Evolutionary conservation across 2,329 filamentous ascomycete genomes (phyloP).

Genomic region (Mycocentrospora acerina): DNA sequence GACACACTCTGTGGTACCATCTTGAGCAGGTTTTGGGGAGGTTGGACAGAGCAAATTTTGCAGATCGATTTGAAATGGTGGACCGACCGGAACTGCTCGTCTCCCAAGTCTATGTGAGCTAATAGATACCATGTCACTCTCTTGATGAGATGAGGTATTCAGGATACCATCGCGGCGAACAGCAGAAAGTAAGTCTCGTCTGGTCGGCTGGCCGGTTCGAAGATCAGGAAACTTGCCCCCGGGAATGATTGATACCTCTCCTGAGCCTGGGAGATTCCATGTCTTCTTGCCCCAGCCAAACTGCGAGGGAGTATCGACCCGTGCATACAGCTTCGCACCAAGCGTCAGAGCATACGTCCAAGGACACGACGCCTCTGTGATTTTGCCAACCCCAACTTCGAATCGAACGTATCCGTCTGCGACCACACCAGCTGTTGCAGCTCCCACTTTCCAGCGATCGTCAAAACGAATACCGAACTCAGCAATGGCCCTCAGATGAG

Average conservation of each 20-base stretch:
- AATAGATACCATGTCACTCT: too few relatives aligned
- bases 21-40: too few relatives aligned
- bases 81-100: background rate
- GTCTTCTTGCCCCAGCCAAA: slow-evolving; percentile 3
- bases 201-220: slow-evolving; percentile 3
- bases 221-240: slow-evolving; percentile 6
- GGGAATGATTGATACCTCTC: slow-evolving; percentile 3
- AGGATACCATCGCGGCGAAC: background rate
- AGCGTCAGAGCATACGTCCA: slow-evolving; percentile 4
- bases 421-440: slow-evolving; percentile 3
- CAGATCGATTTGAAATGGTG: background rate
- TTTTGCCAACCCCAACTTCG: slow-evolving; percentile 2
- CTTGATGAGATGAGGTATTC: background rate
- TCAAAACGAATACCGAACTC: slow-evolving; percentile 8
- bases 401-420: slow-evolving; percentile 1
- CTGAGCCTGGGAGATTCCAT: background rate
- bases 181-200: background rate
- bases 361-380: slow-evolving; percentile 3
- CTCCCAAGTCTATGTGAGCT: too few relatives aligned
- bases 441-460: slow-evolving; percentile 4
- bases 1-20: background rate
- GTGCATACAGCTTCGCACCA: slow-evolving; percentile 3
- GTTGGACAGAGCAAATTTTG: background rate
- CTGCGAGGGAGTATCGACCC: background rate
- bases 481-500: slow-evolving; percentile 3